Base-by-base conservation (phyloP, 495 filamentous ascomycete genomes). In the Aspergillus bertholletiae region DNA sequence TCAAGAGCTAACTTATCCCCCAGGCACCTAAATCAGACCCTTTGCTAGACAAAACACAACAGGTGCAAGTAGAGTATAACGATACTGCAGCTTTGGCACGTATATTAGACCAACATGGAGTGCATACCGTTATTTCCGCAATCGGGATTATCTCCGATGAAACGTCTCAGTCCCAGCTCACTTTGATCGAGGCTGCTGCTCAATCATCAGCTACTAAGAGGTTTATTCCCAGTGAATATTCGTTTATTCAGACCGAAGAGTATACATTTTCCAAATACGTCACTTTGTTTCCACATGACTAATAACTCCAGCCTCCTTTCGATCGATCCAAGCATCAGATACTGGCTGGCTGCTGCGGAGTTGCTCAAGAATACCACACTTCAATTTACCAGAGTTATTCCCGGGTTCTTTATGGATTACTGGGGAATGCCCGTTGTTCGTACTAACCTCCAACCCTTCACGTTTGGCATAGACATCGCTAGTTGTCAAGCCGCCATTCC, bases 351-450 rank as follows among this genome's bases (percentile, higher is more conserved):
- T 39, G 70, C 72, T 3, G 70, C 62, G 0, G 30, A 64, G n/a
- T 45, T 58, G 13, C 57, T 74, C 5, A 62, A 67, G 32, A 56
- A 66, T 28, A 27, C 55, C 0, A 52, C 61, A 11, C 71, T 84
- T 17, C 66, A 81, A 53, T 80, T 65, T 43, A 84, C 80, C 26
- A 61, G 67, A 5, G 68, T 83, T 28, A 64, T 71, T 34, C 76
- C 71, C 23, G 82, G 79, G 2, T 76, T 73, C 60, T 82, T 83
- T 56, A 74, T 82, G 65, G 79, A 85, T 58, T 82, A 81, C 60
- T 83, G 67, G 63, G 76, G 74, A 27, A 72, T 79, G 65, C 79
- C 77, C 18, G 49, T 67, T 27, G 56, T 76, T 41, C 56, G 63
- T 54, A 77, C 75, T 21, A 63, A 81, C 55, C 60, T 74, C 7